Evolutionary conservation across 257 asterid species (phyloP), one percentile per base, ranked within the genome.

Genomic region (Eustoma russellianum): DNA sequence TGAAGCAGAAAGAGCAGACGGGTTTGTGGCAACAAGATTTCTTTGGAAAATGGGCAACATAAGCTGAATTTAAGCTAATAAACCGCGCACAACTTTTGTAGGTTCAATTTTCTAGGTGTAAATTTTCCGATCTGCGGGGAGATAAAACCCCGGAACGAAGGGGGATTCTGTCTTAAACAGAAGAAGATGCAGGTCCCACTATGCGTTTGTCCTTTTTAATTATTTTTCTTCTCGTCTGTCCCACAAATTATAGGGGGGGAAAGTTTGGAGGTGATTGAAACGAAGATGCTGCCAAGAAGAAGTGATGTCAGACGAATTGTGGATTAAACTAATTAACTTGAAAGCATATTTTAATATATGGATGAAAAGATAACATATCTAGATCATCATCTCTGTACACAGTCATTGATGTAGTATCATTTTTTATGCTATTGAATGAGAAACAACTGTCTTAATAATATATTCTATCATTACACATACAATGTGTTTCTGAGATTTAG

Each of bases 81-180:
- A 73, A 24, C 65, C 71, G 86, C 80, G 71, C 55, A 13, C 28
- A 34, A 16, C 13, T 65, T 40, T 13, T 12, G 58, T 38, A 10
- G 43, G 43, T 38, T 64, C 33, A 47, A 51, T 58, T 55, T n/a
- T n/a, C n/a, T 53, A 59, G 17, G 60, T 41, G 49, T 19, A 51
- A 4, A 24, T 52, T 30, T 53, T 74, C 65, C 59, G 84, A 80
- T 83, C 80, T 72, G 80, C 79, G 44, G n/a, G 46, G 30, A 62
- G 86, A 76, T 69, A 78, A 67, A 76, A 78, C 77, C 73, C 73
- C 70, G 69, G 82, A 69, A 60, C 73, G 82, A 77, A 69, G 51
- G 71, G n/a, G 71, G 74, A 61, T 81, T 60, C 79, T 59, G 61
- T 69, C 81, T 78, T 38, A 38, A 38, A 11, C 85, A 61, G 90